These are phyloP conservation scores for Dovyalis caffra DNA, from an alignment of 345 rosid species.

Conservation along the genomic window DNA sequence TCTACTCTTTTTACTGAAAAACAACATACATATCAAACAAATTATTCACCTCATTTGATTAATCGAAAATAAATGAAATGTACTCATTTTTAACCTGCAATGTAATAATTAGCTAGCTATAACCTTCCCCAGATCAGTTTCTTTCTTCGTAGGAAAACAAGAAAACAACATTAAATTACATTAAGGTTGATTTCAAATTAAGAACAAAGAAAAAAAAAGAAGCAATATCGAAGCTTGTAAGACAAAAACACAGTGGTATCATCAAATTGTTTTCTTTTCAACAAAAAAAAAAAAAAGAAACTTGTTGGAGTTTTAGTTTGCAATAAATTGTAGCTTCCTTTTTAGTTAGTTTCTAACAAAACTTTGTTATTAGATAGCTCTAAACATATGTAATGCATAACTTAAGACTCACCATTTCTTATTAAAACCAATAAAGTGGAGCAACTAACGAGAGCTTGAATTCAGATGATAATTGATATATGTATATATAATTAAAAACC, in stretches of 20 bases:
- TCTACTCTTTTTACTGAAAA: constrained; percentile 31
- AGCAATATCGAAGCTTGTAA: neutral
- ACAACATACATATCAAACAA: constrained; percentile 9
- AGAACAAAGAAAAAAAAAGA: neutral
- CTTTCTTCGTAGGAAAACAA: neutral
- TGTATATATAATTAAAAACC: too few species aligned
- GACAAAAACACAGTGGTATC: neutral
- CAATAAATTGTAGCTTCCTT: neutral
- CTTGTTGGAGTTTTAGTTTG: neutral
- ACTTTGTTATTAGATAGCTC: neutral
- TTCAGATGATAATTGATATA: neutral
- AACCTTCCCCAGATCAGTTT: constrained; percentile 7
- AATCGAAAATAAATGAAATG: neutral
- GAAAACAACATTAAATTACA: neutral
- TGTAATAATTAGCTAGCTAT: neutral
- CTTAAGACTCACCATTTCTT: neutral
- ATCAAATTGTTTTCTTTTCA: neutral
- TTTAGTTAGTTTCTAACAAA: neutral
- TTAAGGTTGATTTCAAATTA: neutral
- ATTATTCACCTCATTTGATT: too few species aligned
- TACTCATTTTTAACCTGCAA: neutral
- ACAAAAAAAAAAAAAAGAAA: neutral
- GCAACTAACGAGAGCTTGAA: neutral
- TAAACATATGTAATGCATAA: neutral
- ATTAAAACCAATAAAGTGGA: neutral